Conservation (phyloP, 1,284 basidiomycete species). For the Ustilago vetiveriae region DNA sequence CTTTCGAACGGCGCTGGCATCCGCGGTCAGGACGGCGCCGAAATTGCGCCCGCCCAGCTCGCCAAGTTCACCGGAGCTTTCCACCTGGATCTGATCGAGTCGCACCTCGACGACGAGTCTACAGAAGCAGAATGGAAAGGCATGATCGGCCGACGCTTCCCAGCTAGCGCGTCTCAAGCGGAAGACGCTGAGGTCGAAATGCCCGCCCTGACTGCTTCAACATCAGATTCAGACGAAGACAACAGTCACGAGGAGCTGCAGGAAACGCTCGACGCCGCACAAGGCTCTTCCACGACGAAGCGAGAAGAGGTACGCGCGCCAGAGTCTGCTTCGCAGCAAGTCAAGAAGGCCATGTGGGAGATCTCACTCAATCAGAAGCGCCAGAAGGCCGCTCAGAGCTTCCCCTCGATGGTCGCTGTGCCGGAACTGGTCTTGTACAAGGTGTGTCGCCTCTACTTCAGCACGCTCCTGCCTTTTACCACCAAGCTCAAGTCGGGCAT, state of each 20-base stretch:
- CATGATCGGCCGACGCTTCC: conserved; percentile 35
- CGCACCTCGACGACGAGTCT: conserved; percentile 38
- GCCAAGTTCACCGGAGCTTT: conserved; percentile 45
- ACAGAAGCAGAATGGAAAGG: conserved; percentile 33
- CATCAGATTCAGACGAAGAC: conserved; percentile 20
- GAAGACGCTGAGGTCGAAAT: conserved; percentile 11
- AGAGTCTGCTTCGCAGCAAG: conserved; percentile 8
- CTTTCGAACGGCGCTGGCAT: conserved; percentile 39
- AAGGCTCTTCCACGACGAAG: conserved; percentile 5
- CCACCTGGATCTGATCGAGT: conserved; percentile 41
- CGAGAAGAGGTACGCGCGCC: not conserved
- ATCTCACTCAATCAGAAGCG: conserved; percentile 43
- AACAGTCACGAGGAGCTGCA: conserved; percentile 1
- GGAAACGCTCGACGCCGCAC: not conserved
- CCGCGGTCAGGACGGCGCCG: conserved; percentile 25
- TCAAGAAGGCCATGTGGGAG: conserved; percentile 42
- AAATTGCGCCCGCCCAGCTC: conserved; percentile 24
- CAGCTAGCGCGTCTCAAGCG: conserved; percentile 14
- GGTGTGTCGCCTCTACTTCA: conserved; percentile 50
- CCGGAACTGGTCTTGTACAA: conserved; percentile 50
- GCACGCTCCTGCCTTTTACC: conserved; percentile 45
- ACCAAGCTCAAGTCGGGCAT: conserved; percentile 48
- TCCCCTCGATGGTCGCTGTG: conserved; percentile 46
- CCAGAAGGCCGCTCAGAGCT: conserved; percentile 36
- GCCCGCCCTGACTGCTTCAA: conserved; percentile 2